Percentiles rank a stretch among this genome's conserved stretches.
These are phyloP conservation scores for Microbotryum intermedium DNA, from an alignment of 1,284 basidiomycete genomes.

Conservation along the genomic window DNA sequence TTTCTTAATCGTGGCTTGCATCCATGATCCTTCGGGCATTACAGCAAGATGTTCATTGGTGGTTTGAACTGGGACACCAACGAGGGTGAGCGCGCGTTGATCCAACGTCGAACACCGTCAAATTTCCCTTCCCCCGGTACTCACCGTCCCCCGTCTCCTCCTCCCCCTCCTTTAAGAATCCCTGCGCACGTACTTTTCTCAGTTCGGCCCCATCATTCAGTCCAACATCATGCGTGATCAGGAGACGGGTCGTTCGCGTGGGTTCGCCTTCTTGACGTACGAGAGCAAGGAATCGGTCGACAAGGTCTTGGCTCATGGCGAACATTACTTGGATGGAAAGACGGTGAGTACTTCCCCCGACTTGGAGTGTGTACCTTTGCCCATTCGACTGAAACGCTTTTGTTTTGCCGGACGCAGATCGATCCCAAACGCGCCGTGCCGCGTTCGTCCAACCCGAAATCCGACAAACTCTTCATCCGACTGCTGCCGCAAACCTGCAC, in stretches of 20 bases:
- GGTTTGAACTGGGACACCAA: constrained; percentile 96
- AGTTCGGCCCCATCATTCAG: constrained; percentile 83
- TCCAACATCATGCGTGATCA: constrained; percentile 94
- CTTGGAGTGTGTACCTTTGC: not conserved
- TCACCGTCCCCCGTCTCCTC: not conserved
- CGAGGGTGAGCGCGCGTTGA: constrained; percentile 54
- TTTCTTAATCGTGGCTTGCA: constrained; percentile 35
- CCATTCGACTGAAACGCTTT: not conserved
- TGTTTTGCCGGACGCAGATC: constrained; percentile 58
- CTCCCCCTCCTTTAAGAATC: constrained; percentile 48
- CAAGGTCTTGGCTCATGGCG: constrained; percentile 64
- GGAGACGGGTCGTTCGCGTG: constrained; percentile 71
- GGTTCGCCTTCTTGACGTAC: constrained; percentile 91
- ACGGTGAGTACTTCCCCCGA: constrained; percentile 51
- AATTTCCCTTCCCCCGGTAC: not conserved
- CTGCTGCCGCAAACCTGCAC: constrained; percentile 86
- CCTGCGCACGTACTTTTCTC: constrained; percentile 72
- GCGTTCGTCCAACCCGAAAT: constrained; percentile 73
- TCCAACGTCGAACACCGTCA: not conserved
- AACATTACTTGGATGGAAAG: constrained; percentile 88
- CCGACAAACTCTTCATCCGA: constrained; percentile 76
- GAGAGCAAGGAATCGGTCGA: constrained; percentile 77
- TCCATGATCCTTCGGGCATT: constrained; percentile 28
- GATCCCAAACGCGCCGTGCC: constrained; percentile 99
- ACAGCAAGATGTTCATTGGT: constrained; percentile 96